Base-by-base conservation (phyloP, 805 yeast species). In the Tetrapisispora nanseiensis region DNA sequence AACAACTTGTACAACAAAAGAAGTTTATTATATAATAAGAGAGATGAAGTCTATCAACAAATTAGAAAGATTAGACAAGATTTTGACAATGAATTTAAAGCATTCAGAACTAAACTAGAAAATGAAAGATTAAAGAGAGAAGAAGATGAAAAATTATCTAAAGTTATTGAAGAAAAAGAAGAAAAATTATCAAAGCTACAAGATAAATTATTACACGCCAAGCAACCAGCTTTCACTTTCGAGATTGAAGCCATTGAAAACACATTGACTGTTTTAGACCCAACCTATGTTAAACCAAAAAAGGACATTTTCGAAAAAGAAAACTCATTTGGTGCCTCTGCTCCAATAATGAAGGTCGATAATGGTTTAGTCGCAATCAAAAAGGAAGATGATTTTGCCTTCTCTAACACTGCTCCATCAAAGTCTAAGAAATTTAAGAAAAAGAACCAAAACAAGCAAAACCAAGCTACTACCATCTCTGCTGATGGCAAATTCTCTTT, bases 221-320 rank as follows among this genome's bases (percentile, higher is more conserved):
- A 61, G 38, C 76, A 83, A 22, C 95, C 97, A 23, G 97, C 97
- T 22, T 89, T 82, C 67, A 76, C 81, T 45, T 67, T 67, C 35
- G 95, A 92, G 67, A 81, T 90, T 55, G 72, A 72, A 51, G 70
- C 81, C 48, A 83, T 92, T 56, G 85, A 87, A 63, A 68, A 74
- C 42, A 71, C 87, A 59, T 71, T 89, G 60, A 57, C 67, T 29
- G 76, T 76, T 65, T 85, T 92, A 53, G 95, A 87, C 59, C 92
- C 94, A 51, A 59, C 80, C 37, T 79, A 76, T 65, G 85, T 78
- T 56, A 77, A 75, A 61, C 78, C 82, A 40, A 67, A 64, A 22
- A 57, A 57, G 41, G 54, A 50, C 33, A 36, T 63, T 24, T 41
- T 58, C 26, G 61, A 57, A 33, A 60, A 57, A 23, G 56, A 59